Evolutionary conservation across 768 basidiomycete species (phyloP), one percentile per base, ranked within the genome.

Genomic region (Lanmaoa pseudosensibilis): DNA sequence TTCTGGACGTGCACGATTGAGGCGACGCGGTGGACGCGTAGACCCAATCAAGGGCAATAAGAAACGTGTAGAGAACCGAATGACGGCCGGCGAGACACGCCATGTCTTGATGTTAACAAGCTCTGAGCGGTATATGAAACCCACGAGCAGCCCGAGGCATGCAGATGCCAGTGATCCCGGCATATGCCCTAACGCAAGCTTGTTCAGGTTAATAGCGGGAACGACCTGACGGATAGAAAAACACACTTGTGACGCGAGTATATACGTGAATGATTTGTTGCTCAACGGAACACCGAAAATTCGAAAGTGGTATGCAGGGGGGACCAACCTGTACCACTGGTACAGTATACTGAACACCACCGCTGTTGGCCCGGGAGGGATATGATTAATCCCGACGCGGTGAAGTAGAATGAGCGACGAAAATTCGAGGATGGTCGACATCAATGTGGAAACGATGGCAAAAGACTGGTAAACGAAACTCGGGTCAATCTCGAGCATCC

Each of bases 41-140:
- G 82, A 81, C 0, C 88, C 92, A 9, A 95, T 68, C 18, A 93
- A 64, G 0, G 92, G 92, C 6, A 77, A 73, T 12, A 94, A 66
- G 64, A 83, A 83, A 5, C 76, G 78, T n/a, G 73, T 72, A 15
- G 83, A 74, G 57, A 93, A 79, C 18, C 73, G 68, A 39, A 87
- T 76, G 9, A 88, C 58, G 6, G 77, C 72, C 0, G 79, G 79
- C 0, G 94, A 83, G 27, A 96, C 71, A 25, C 94, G 85, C 77
- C 92, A 95, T 4, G 80, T 72, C 65, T 94, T 94, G 48, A 94
- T 78, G 52, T 83, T 84, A 18, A 90, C 80, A 16, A 93, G 66
- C 67, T 94, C 92, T 9, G 92, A 88, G 38, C 92, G 87, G 69
- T 95, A 96, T 36, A 92, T 74, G 63, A 86, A 83, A 1, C 94